Evolutionary conservation across 805 yeast genomes (phyloP), one percentile per base, ranked within the genome.

Genomic region (Yarrowia divulgata): DNA sequence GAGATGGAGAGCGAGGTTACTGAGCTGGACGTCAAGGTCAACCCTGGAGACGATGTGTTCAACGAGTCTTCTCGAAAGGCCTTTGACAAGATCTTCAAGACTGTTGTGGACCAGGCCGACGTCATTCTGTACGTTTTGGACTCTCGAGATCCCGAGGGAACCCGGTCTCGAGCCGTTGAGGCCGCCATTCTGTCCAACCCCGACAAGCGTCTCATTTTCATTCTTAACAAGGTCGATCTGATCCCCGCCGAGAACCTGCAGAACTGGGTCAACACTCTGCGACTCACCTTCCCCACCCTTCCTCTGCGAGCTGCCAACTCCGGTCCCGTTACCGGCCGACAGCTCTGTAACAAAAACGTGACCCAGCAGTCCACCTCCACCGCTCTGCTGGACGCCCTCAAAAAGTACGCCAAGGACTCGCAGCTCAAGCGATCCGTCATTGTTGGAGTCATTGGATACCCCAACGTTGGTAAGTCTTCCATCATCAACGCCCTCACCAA

Each of bases 401-500:
- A 94, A 80, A 84, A 92, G 60, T 95, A 89, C 77, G 93, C 98
- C 23, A 84, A 85, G 72, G 90, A 90, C 79, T 85, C 93, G 29
- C 90, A 93, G 76, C 84, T 93, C 75, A 93, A 93, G 77, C 88
- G 98, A 78, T 87, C 97, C 14, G 89, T 93, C 69, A 85, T 91
- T 55, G 98, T 92, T 57, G 98, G 99, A 78, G 97, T 94, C 50
- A 90, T 94, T 73, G 99, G 99, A 18, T 94, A 93, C 81, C 99
- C 99, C 64, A 94, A 94, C 78, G 98, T 94, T 67, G 98, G 98
- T 75, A 93, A 93, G 78, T 93, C 97, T 2, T 91, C 97, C 19
- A 90, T 95, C 70, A 95, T 94, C 76, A 94, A 94, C 79, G 90
- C 98, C 1, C 83, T 94, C 73, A 74, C 80, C 49, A 85, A 91